Percentiles rank a stretch among this genome's conserved stretches.
These are phyloP conservation scores for Neoarthrinium moseri DNA, from an alignment of 2,329 filamentous ascomycete species.

Conservation along the genomic window DNA sequence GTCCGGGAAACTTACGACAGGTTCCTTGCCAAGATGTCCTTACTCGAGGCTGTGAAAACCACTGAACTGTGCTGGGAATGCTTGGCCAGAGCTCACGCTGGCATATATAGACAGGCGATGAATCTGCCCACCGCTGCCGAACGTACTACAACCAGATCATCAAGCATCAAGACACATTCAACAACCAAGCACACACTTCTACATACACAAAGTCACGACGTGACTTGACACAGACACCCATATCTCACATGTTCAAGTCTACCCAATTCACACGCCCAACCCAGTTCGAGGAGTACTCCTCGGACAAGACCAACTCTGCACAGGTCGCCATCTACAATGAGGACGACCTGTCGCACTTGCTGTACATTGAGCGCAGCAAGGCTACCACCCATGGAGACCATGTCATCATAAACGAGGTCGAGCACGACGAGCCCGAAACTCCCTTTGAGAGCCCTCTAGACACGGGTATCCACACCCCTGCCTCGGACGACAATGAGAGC, in stretches of 20 bases:
- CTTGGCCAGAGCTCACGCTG: background rate
- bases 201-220: background rate
- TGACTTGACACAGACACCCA: background rate
- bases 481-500: constrained; percentile 16
- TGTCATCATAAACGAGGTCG: constrained; percentile 22
- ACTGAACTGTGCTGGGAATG: background rate
- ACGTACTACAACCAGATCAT: background rate
- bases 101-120: background rate
- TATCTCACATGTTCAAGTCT: constrained; percentile 4
- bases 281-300: constrained; percentile 14
- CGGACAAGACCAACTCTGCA: constrained; percentile 17
- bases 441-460: constrained; percentile 15
- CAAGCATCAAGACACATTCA: background rate
- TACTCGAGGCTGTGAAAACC: background rate
- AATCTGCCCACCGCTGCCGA: background rate
- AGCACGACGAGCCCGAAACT: constrained; percentile 12
- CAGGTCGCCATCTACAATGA: constrained; percentile 28
- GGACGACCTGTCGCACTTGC: constrained; percentile 27
- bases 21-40: background rate
- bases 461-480: constrained; percentile 14
- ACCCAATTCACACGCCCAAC: background rate
- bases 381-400: constrained; percentile 18
- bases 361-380: constrained; percentile 20
- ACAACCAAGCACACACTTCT: background rate
- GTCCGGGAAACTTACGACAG: background rate